A percentile compares a stretch with the other conserved stretches of the same genome.
Conservation (phyloP, 1,139 yeast species). For the Trichomonascaceae sp. region DNA sequence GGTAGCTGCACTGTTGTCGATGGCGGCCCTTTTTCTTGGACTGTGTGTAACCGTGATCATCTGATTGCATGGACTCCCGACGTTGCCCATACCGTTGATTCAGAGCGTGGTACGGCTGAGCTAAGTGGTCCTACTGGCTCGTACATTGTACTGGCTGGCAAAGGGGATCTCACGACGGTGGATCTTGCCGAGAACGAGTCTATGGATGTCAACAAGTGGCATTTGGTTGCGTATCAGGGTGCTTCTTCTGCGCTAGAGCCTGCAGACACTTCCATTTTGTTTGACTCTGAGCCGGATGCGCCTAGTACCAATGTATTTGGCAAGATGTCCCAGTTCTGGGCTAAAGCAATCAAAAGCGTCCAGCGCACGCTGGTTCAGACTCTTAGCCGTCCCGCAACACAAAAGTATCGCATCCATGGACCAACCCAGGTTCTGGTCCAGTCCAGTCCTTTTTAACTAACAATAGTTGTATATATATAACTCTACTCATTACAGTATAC, state of each 20-base stretch:
- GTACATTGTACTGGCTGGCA: slow-evolving; percentile 11
- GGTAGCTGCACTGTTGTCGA: slow-evolving; percentile 11
- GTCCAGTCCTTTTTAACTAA: too few species aligned
- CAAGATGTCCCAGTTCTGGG: too few species aligned
- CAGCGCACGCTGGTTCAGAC: not conserved
- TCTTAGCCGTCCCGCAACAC: not conserved
- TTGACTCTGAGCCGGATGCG: too few species aligned
- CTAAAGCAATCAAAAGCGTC: too few species aligned
- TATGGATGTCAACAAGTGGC: slow-evolving; percentile 20
- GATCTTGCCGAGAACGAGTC: slow-evolving; percentile 20
- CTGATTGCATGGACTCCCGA: slow-evolving; percentile 22
- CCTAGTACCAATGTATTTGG: too few species aligned
- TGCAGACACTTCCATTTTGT: too few species aligned
- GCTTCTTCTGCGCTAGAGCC: too few species aligned
- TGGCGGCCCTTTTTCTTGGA: slow-evolving; percentile 21
- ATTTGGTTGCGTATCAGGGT: slow-evolving; percentile 19
- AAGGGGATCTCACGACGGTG: slow-evolving; percentile 18
- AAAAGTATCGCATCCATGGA: not conserved
- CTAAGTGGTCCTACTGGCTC: slow-evolving; percentile 2
- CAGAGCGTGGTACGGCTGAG: slow-evolving; percentile 4
- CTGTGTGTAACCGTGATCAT: slow-evolving; percentile 21
- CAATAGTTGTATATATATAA: not conserved
- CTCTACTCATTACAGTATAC: not conserved
- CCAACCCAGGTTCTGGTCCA: too few species aligned
- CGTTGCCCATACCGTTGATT: too few species aligned